Evolutionary conservation across 1,284 basidiomycete species (phyloP).

Genomic region (Cystobasidiaceae sp.): DNA sequence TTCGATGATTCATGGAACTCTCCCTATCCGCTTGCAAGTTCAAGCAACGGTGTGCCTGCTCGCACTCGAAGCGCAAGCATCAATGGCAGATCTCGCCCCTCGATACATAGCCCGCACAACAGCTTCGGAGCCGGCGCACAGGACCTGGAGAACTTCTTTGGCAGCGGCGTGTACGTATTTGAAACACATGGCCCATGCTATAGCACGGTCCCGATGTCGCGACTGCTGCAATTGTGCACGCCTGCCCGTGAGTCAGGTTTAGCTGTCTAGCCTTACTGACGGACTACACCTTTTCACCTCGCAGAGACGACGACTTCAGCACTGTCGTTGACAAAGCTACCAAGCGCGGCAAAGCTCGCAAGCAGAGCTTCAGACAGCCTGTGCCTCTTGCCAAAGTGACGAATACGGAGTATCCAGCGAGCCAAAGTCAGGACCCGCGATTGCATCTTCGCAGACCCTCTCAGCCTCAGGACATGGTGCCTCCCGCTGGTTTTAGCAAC

Average conservation of each 20-base stretch:
- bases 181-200: neutral
- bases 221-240: neutral
- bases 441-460: too few relatives aligned
- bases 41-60: neutral
- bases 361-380: too few relatives aligned
- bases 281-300: too few relatives aligned
- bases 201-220: too few relatives aligned
- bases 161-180: neutral
- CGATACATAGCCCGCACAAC: neutral
- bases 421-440: too few relatives aligned
- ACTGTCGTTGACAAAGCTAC: too few relatives aligned
- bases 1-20: conserved; percentile 11
- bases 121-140: neutral
- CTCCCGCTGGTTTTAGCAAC: too few relatives aligned
- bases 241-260: neutral
- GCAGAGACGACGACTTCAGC: too few relatives aligned
- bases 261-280: neutral
- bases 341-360: too few relatives aligned
- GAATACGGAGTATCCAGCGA: too few relatives aligned
- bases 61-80: neutral
- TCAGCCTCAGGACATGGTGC: too few relatives aligned
- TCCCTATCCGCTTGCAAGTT: neutral
- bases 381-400: too few relatives aligned
- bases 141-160: conserved; percentile 10
- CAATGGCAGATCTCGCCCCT: neutral